phyloP scores from a whole-genome alignment of 2,329 filamentous ascomycete genomes.

The Ceratocystis destructans region DNA sequence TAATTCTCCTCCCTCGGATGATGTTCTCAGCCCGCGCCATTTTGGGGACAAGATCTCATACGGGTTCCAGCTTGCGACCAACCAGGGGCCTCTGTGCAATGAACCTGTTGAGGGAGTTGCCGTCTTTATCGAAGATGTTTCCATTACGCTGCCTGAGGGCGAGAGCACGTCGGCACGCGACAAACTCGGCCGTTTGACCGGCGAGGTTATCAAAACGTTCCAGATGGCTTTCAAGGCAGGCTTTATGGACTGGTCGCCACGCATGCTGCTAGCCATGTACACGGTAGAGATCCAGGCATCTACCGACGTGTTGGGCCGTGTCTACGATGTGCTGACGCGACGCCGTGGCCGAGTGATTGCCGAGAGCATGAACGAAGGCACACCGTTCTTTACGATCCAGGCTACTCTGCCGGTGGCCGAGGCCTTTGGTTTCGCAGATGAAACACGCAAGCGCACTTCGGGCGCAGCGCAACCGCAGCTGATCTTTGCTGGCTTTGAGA shows the following conservation, averaged over 20 bases:
- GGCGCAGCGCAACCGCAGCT: conserved; percentile 86
- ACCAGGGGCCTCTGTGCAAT: conserved; percentile 78
- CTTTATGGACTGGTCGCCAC: conserved; percentile 90
- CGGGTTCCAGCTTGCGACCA: conserved; percentile 83
- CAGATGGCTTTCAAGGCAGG: conserved; percentile 70
- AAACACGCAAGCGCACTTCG: conserved; percentile 87
- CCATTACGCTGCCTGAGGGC: conserved; percentile 42
- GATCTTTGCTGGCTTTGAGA: conserved; percentile 82
- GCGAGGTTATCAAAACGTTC: conserved; percentile 82
- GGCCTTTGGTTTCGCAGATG: conserved; percentile 89
- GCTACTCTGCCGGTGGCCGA: conserved; percentile 82
- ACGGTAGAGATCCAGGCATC: conserved; percentile 93
- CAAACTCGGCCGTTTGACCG: conserved; percentile 61
- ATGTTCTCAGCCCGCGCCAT: conserved; percentile 46
- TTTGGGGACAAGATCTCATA: conserved; percentile 84
- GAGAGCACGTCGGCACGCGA: conserved; percentile 35
- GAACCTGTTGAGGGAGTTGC: conserved; percentile 90
- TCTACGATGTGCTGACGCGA: conserved; percentile 95
- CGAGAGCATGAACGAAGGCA: conserved; percentile 87
- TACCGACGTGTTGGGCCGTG: conserved; percentile 84
- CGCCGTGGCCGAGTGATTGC: conserved; percentile 78
- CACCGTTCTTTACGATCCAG: conserved; percentile 88
- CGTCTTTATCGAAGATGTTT: conserved; percentile 73
- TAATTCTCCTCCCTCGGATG: conserved; percentile 30
- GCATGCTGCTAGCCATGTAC: conserved; percentile 96